Evolutionary conservation across 2,329 filamentous ascomycete genomes (phyloP), one percentile per base, ranked within the genome.

Genomic region (Stachybotrys echinatus): DNA sequence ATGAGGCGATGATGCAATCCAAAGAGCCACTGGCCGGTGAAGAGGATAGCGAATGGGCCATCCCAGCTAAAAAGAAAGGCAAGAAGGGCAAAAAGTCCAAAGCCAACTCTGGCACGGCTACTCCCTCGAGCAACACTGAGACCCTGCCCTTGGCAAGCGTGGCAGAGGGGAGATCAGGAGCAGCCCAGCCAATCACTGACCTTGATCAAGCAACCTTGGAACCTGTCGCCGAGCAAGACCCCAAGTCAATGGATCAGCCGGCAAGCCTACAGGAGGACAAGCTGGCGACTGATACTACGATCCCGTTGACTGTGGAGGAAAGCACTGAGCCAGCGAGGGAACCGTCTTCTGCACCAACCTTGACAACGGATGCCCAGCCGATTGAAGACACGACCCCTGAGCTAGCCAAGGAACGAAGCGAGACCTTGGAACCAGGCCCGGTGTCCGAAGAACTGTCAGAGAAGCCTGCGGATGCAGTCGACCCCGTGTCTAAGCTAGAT

Each of bases 11-110:
- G 4, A n/a, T 3, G 18, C 19, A 17, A 20, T 12, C 40, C 14
- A n/a, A 19, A 43, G 40, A 43, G 18, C 40, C 17, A 20, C 12
- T 6, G 40, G 21, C 7, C 6, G n/a, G 2, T 7, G 40, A 46
- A 60, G 27, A 34, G 5, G 27, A 34, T 14, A 34, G 14, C 5
- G 27, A 34, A 34, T 34, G 27, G 27, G 27, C 27, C 14, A 34
- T 34, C 14, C 27, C 27, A 14, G 27, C 61, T 50, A 74, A 70
- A 53, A 74, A 70, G 53, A 78, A 75, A 55, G 71, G 64, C 49
- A 68, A 67, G 58, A 68, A 67, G 61, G 68, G 58, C 64, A 71
- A 66, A 55, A 60, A 65, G 50, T 38, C 37, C 21, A 55, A 50
- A n/a, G n/a, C n/a, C 10, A 21, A 4, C 4, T 42, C 39, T 42